phyloP scores from a whole-genome alignment of 2,329 filamentous ascomycete genomes.

The Hymenoscyphus fructigenus region DNA sequence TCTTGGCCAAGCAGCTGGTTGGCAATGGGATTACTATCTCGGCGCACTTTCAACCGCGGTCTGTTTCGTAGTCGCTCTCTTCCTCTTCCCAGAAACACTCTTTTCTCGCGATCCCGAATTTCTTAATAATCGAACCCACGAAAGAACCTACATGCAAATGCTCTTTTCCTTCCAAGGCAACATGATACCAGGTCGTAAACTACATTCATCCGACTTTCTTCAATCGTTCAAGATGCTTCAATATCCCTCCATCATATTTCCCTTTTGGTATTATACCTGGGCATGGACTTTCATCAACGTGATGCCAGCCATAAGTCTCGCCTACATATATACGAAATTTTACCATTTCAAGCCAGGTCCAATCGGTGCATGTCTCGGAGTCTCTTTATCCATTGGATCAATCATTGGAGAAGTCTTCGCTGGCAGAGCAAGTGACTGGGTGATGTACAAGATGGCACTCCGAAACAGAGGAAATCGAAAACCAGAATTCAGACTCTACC shows the following conservation, averaged over 20 bases:
- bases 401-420: slow-evolving; percentile 33
- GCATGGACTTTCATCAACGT: slow-evolving; percentile 35
- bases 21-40: slow-evolving; percentile 36
- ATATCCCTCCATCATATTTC: slow-evolving; percentile 32
- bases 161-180: slow-evolving; percentile 30
- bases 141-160: slow-evolving; percentile 30
- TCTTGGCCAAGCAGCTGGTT: slow-evolving; percentile 30
- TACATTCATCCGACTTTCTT: slow-evolving; percentile 31
- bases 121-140: slow-evolving; percentile 24
- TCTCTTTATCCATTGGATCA: slow-evolving; percentile 29
- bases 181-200: slow-evolving; percentile 29
- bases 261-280: slow-evolving; percentile 35
- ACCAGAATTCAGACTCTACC: slow-evolving; percentile 33
- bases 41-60: slow-evolving; percentile 29
- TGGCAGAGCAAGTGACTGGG: slow-evolving; percentile 27
- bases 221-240: slow-evolving; percentile 33
- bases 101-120: slow-evolving; percentile 32
- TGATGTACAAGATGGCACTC: slow-evolving; percentile 27
- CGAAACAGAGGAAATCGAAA: slow-evolving; percentile 26
- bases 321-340: slow-evolving; percentile 31
- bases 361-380: slow-evolving; percentile 32
- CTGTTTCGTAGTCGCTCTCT: slow-evolving; percentile 31
- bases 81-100: slow-evolving; percentile 35
- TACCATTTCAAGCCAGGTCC: slow-evolving; percentile 28
- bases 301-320: slow-evolving; percentile 31